phyloP scores from a whole-genome alignment of 2,329 filamentous ascomycete genomes.

The Volutella citrinella region DNA sequence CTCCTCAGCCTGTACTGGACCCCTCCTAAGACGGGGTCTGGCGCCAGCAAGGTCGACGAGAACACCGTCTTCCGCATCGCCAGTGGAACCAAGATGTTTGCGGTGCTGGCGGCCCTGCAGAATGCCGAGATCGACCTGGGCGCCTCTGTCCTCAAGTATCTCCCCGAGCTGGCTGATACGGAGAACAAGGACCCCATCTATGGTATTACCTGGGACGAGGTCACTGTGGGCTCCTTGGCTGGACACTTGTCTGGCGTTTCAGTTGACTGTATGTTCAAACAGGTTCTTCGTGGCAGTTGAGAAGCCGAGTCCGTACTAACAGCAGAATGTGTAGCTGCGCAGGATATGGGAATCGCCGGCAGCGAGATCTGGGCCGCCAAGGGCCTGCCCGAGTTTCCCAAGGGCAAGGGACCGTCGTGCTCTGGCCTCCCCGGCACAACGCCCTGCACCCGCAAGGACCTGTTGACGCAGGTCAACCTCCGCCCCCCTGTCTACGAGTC shows the following conservation, averaged over 20 bases:
- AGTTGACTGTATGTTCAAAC: constrained; percentile 30
- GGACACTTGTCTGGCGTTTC: constrained; percentile 44
- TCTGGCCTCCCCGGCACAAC: constrained; percentile 33
- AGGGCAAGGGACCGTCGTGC: constrained; percentile 28
- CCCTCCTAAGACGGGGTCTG: constrained; percentile 26
- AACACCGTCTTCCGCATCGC: constrained; percentile 35
- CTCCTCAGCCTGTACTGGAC: constrained; percentile 42
- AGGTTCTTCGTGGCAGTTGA: too few species aligned
- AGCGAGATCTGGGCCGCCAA: constrained; percentile 25
- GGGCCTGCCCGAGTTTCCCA: constrained; percentile 30
- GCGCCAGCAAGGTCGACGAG: constrained; percentile 23
- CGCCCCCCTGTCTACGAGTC: constrained; percentile 39
- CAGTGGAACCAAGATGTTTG: constrained; percentile 33
- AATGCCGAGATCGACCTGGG: constrained; percentile 31
- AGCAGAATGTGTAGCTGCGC: constrained; percentile 31
- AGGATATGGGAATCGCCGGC: constrained; percentile 29
- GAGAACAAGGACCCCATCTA: constrained; percentile 26
- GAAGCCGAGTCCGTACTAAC: too few species aligned
- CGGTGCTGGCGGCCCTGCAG: constrained; percentile 30
- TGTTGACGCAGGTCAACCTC: constrained; percentile 24
- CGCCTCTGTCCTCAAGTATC: constrained; percentile 42
- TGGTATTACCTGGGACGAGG: constrained; percentile 42
- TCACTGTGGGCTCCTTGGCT: constrained; percentile 44
- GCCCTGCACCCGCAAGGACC: constrained; percentile 28
- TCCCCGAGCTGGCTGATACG: constrained; percentile 35